These are phyloP conservation scores for Rhazya stricta DNA, from an alignment of 257 asterid genomes.

Conservation along the genomic window DNA sequence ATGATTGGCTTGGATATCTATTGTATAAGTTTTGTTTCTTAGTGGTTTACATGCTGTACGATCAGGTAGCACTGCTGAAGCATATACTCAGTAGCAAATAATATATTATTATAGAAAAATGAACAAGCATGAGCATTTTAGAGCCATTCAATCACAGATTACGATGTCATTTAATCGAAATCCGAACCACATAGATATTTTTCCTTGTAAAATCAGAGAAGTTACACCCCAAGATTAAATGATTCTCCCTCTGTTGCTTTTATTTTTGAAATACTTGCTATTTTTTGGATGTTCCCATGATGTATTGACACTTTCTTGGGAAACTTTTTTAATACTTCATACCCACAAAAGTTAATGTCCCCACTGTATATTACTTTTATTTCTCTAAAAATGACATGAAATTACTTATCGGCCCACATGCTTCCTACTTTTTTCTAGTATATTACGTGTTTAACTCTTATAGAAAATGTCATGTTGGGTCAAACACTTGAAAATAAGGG, in stretches of 20 bases:
- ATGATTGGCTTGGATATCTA: neutral
- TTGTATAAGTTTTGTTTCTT: neutral
- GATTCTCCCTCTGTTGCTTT: neutral
- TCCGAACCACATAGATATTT: neutral
- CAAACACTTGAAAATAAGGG: slow-evolving; percentile 1
- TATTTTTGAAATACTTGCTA: neutral
- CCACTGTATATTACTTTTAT: neutral
- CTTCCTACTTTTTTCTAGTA: neutral
- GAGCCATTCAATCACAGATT: neutral
- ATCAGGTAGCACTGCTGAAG: neutral
- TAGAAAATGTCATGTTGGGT: neutral
- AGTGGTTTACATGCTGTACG: neutral
- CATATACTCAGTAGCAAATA: neutral
- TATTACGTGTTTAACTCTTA: neutral
- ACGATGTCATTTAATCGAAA: neutral
- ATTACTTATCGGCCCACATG: neutral
- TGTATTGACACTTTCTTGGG: neutral
- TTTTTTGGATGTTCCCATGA: neutral
- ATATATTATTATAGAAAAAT: neutral
- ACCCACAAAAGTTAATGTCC: neutral
- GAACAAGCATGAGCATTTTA: neutral
- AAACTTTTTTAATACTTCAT: neutral
- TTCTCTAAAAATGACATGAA: neutral
- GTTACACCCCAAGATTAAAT: neutral
- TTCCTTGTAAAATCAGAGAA: neutral